Base-by-base conservation (phyloP, 2,329 filamentous ascomycete genomes). In the Aspergillus texensis region DNA sequence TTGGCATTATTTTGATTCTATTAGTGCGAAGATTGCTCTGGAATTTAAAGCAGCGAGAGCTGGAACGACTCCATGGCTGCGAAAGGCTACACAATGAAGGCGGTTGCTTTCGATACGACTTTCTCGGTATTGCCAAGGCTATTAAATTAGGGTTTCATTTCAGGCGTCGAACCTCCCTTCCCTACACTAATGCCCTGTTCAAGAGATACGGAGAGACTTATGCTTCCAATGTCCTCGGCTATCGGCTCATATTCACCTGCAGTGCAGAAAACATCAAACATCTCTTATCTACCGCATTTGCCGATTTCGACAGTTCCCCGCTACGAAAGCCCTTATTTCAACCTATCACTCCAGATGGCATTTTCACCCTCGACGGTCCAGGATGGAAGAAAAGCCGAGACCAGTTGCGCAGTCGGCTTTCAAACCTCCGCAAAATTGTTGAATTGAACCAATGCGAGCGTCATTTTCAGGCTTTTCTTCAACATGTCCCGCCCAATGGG, bases 271-370 rank as follows among this genome's bases (percentile, higher is more conserved):
- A 66, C 24, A 66, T 55, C 14, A 64, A 62, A 24, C 65, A 62
- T 24, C 32, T 66, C 4, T 34, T 65, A 3, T 65, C 57, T 26
- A 61, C 52, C 10, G 53, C 34, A 10, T 66, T 66, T 36, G 21
- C 26, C 32, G 60, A 66, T 32, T 67, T 61, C 9, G 65, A 67
- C 48, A 62, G 60, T 12, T 63, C 65, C 16, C 45, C 57, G 3
- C 19, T 63, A n/a, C 57, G 63, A 21, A 58, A 50, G n/a, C 65
- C 53, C 6, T 14, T 67, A 34, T 63, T 67, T 39, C 14, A 56
- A 19, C 55, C 63, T 11, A 63, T 67, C 28, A 67, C 65, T 5
- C 65, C 65, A 21, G 57, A 65, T 58, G 65, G 65, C 0, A 67
- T 67, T 30, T 65, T 65, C n/a, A 62, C 63, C 16, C 53, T 63